phyloP scores from a whole-genome alignment of 495 filamentous ascomycete genomes.

The Penicillium lividum region DNA sequence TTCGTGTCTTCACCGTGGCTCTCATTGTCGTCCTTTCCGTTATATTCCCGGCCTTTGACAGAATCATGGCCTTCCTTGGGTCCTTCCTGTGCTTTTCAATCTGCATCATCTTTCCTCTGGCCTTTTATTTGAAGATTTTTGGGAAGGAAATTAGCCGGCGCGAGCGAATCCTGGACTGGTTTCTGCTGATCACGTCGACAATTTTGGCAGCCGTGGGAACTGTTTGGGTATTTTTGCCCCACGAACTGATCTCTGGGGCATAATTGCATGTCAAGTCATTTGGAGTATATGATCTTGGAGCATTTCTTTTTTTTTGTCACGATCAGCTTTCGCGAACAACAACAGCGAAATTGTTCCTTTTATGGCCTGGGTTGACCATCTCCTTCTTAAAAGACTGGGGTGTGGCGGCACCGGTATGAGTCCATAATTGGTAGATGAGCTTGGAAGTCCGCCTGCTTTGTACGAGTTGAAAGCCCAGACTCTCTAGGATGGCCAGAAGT shows the following conservation, averaged over 20 bases:
- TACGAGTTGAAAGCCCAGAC: slow-evolving; percentile 67
- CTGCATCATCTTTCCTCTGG: slow-evolving; percentile 84
- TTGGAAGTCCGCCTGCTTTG: slow-evolving; percentile 75
- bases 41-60: slow-evolving; percentile 84
- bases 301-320: background rate
- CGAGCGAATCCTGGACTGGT: slow-evolving; percentile 68
- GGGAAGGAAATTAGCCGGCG: slow-evolving; percentile 66
- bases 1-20: slow-evolving; percentile 60
- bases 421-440: slow-evolving; percentile 89
- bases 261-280: slow-evolving; percentile 11
- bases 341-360: slow-evolving; percentile 88
- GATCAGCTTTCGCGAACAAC: slow-evolving; percentile 47
- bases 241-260: slow-evolving; percentile 46
- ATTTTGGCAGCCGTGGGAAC: slow-evolving; percentile 76
- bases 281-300: background rate
- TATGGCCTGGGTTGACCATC: slow-evolving; percentile 69
- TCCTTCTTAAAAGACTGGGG: slow-evolving; percentile 61
- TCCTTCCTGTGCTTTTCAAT: slow-evolving; percentile 91
- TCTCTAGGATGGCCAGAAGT: slow-evolving; percentile 70
- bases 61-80: slow-evolving; percentile 92
- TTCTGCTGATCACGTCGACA: slow-evolving; percentile 67
- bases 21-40: slow-evolving; percentile 71
- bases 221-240: slow-evolving; percentile 84
- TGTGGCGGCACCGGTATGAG: slow-evolving; percentile 35
- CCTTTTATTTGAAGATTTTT: slow-evolving; percentile 94